Evolutionary conservation across 2,329 filamentous ascomycete species (phyloP).

Genomic region (Aspergillaceae sp.): DNA sequence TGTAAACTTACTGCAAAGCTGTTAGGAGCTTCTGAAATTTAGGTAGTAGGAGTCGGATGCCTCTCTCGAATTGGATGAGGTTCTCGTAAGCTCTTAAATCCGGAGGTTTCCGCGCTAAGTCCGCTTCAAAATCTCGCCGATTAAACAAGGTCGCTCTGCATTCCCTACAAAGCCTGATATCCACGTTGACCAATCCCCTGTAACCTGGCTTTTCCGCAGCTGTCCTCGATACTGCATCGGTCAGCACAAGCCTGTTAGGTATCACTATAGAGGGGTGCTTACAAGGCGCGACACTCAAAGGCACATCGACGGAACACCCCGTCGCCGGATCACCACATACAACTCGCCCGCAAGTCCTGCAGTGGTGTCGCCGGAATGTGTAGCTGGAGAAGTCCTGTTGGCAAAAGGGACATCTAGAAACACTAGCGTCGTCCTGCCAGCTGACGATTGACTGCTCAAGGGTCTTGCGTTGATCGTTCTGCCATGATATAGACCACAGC

Average conservation of each 20-base stretch:
- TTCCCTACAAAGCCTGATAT: constrained; percentile 85
- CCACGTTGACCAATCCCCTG: constrained; percentile 56
- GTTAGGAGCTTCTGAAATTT: constrained; percentile 71
- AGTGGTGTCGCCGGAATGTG: constrained; percentile 89
- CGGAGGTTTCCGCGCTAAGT: constrained; percentile 58
- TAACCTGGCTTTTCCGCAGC: constrained; percentile 35
- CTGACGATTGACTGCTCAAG: constrained; percentile 88
- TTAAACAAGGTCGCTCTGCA: constrained; percentile 66
- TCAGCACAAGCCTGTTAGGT: constrained; percentile 6
- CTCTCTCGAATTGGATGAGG: constrained; percentile 75
- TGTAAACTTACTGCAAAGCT: constrained; percentile 52
- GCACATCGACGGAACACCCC: constrained; percentile 74
- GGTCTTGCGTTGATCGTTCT: constrained; percentile 66
- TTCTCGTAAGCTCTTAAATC: constrained; percentile 78
- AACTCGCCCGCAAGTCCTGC: constrained; percentile 83
- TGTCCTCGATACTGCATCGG: constrained; percentile 26
- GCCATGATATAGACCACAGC: constrained; percentile 49
- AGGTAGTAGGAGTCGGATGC: constrained; percentile 72
- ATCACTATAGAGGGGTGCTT: constrained; percentile 24
- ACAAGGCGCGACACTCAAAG: constrained; percentile 64
- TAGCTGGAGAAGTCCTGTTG: constrained; percentile 92
- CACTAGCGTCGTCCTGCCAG: constrained; percentile 85
- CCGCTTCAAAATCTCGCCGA: constrained; percentile 67
- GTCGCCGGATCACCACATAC: constrained; percentile 85
- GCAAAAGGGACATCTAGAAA: constrained; percentile 81